These are phyloP conservation scores for Aspergillus sp. DNA, from an alignment of 2,329 filamentous ascomycete genomes.

Conservation along the genomic window DNA sequence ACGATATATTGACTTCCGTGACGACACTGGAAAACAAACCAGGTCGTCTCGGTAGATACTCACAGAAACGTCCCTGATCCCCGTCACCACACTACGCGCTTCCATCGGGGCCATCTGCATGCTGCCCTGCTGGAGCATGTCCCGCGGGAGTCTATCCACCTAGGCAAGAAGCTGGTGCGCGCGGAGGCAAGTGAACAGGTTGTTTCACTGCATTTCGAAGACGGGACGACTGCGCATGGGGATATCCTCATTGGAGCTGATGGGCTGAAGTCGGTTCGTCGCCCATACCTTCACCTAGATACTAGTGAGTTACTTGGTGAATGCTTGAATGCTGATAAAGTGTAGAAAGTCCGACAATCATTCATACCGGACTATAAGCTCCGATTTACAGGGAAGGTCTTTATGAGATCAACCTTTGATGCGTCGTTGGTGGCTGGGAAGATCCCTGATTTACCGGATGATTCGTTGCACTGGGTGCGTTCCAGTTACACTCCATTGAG, in stretches of 20 bases:
- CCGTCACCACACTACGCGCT: conserved; percentile 46
- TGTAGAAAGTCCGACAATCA: conserved; percentile 31
- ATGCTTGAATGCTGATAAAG: neutral
- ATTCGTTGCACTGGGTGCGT: conserved; percentile 43
- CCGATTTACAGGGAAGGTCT: conserved; percentile 46
- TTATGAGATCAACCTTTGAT: conserved; percentile 49
- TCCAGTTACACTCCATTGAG: neutral
- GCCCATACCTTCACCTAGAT: conserved; percentile 15
- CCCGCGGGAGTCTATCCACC: conserved; percentile 42
- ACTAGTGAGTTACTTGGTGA: neutral
- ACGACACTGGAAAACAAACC: conserved; percentile 46
- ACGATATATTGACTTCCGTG: neutral
- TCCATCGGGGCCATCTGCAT: conserved; percentile 52
- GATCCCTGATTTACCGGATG: conserved; percentile 39
- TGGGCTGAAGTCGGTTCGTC: conserved; percentile 52
- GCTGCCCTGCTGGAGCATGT: conserved; percentile 49
- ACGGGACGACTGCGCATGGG: conserved; percentile 45
- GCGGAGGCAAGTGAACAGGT: conserved; percentile 34
- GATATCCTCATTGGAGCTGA: conserved; percentile 55
- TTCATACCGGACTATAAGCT: conserved; percentile 45
- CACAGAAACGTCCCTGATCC: conserved; percentile 27
- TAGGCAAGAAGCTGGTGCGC: conserved; percentile 43
- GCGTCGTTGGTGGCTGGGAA: conserved; percentile 37
- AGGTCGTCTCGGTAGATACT: conserved; percentile 45
- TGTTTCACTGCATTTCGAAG: conserved; percentile 46